Base-by-base conservation (phyloP, 176 grass and related monocot species). In the Triticum urartu region DNA sequence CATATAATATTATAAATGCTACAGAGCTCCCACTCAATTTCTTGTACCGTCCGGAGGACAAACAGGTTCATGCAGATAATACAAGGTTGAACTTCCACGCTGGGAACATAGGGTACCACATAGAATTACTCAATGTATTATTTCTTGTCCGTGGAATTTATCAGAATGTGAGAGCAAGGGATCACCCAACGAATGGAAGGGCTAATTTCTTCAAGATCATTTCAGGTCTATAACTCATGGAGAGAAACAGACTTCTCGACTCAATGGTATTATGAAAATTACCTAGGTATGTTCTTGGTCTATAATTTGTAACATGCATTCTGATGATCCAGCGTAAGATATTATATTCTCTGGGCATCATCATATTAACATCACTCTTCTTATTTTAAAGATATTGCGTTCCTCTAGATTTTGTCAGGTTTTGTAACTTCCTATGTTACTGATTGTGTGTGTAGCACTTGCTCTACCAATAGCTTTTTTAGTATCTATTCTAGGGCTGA, bases 11-110 rank as follows among this genome's bases (percentile, higher is more conserved):
- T 30, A 30, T 30, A 30, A 30, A 30, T 30, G 28, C 28, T 30
- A 30, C 2, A 30, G 28, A 30, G 28, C 28, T 30, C 28, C 28
- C 28, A 30, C 28, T 30, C 28, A 30, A 30, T 2, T 30, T 30
- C 28, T 30, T 30, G 28, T 98, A 98, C 81, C 93, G 96, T 64
- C 93, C 96, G 0, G 95, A 98, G 80, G 96, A 98, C 40, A 98
- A 98, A 83, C 93, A 95, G 89, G 92, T 95, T 35, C 93, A 95
- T 88, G 96, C 96, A 25, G 93, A 98, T 81, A 95, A 95, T 91
- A 93, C 93, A 32, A 91, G 90, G 33, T 43, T 94, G 80, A 95
- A 95, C 88, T 98, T 98, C 79, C 92, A 98, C 61, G 91, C 93
- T 22, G 96, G 91, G 39, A 98, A 98, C 85, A 90, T 95, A 70